A percentile compares a stretch with the other conserved stretches of the same genome.
Conservation (phyloP, 495 filamentous ascomycete genomes). For the Mytilinidion resinicola region DNA sequence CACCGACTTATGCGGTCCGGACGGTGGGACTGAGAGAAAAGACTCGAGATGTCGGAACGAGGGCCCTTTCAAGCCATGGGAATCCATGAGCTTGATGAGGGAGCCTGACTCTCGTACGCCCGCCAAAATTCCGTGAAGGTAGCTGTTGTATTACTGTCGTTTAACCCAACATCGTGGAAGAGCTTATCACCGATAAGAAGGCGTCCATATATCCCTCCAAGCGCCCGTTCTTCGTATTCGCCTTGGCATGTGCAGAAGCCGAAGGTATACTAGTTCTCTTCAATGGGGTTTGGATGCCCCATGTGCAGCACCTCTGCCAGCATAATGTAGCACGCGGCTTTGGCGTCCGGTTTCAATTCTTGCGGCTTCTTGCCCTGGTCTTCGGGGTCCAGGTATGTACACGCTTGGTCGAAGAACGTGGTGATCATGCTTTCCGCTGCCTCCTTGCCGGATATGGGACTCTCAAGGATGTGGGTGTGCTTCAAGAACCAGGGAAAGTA, state of each 20-base stretch:
- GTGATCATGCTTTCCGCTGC: neutral
- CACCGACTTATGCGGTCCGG: constrained; percentile 4
- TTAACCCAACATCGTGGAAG: neutral
- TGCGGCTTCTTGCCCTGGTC: neutral
- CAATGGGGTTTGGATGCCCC: constrained; percentile 1
- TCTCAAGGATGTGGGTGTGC: constrained; percentile 3
- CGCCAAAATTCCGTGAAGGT: constrained; percentile 9
- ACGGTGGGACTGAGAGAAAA: constrained; percentile 7
- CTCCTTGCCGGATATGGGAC: constrained; percentile 1
- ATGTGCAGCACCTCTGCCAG: constrained; percentile 1
- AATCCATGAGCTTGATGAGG: constrained; percentile 12
- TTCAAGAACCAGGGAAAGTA: constrained; percentile 13
- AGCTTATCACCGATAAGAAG: constrained; percentile 3
- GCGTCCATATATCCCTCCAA: constrained; percentile 3
- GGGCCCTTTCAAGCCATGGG: constrained; percentile 5
- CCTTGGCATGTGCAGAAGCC: constrained; percentile 6
- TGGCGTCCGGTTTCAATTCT: constrained; percentile 12
- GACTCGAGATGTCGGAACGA: constrained; percentile 3
- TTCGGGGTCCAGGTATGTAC: constrained; percentile 1
- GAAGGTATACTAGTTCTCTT: constrained; percentile 4
- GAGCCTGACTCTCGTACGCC: constrained; percentile 6
- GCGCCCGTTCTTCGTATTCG: constrained; percentile 1
- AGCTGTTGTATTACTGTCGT: neutral
- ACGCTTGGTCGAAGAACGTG: constrained; percentile 9
- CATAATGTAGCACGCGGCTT: constrained; percentile 1